These are phyloP conservation scores for Xylariaceae sp. DNA, from an alignment of 2,329 filamentous ascomycete genomes.

Conservation along the genomic window DNA sequence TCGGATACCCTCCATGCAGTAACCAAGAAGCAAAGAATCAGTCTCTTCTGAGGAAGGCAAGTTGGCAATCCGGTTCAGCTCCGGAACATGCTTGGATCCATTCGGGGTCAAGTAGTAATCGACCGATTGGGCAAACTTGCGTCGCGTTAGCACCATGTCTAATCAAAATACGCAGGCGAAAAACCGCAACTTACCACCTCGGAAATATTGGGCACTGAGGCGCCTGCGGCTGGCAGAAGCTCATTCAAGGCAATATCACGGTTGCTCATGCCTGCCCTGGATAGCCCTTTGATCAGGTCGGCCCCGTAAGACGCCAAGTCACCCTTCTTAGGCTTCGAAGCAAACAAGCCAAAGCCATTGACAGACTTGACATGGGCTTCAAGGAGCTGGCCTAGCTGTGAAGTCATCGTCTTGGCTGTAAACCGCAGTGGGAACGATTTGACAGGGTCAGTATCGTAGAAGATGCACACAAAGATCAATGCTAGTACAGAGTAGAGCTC, in stretches of 20 bases:
- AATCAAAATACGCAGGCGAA: no score
- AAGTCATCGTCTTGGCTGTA: constrained; percentile 55
- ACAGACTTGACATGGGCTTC: constrained; percentile 27
- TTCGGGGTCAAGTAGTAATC: constrained; percentile 73
- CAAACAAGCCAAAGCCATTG: constrained; percentile 46
- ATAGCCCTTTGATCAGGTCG: constrained; percentile 68
- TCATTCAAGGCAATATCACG: constrained; percentile 75
- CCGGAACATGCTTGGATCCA: constrained; percentile 61
- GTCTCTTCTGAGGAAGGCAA: constrained; percentile 61
- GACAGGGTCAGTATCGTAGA: constrained; percentile 62
- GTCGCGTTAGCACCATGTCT: constrained; percentile 35
- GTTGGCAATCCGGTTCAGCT: constrained; percentile 66
- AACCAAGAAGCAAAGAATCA: constrained; percentile 70
- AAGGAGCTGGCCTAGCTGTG: constrained; percentile 59
- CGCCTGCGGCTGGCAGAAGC: constrained; percentile 70
- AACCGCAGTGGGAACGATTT: constrained; percentile 63
- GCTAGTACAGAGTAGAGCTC: constrained; percentile 64
- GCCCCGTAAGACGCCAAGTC: constrained; percentile 70
- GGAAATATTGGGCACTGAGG: constrained; percentile 74
- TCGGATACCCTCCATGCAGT: constrained; percentile 74
- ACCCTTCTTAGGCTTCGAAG: constrained; percentile 52
- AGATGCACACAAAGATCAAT: constrained; percentile 63
- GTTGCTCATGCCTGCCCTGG: constrained; percentile 66
- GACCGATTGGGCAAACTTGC: constrained; percentile 73
- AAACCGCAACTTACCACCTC: constrained; percentile 59